Conservation (phyloP, 495 filamentous ascomycete genomes). For the Aspergillus bridgeri region DNA sequence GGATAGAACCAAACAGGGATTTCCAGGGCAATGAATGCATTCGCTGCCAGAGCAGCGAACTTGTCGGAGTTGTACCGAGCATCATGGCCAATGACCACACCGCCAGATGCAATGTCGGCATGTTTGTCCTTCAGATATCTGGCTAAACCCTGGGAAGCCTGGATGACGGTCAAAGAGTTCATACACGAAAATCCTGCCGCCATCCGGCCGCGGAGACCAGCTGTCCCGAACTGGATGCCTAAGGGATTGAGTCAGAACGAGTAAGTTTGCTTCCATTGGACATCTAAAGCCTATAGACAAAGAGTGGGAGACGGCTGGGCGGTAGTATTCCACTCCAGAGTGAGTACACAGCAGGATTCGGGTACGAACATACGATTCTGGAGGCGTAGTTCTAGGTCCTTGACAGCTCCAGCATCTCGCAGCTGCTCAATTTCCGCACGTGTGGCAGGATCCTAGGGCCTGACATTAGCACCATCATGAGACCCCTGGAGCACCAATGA, state of each 20-base stretch:
- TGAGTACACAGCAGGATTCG: neutral
- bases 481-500: neutral
- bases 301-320: neutral
- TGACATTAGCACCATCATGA: constrained; percentile 3
- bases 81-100: constrained; percentile 66
- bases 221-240: constrained; percentile 69
- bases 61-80: constrained; percentile 63
- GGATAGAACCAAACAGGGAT: constrained; percentile 63
- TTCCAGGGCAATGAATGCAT: constrained; percentile 58
- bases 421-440: constrained; percentile 58
- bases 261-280: neutral
- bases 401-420: constrained; percentile 40
- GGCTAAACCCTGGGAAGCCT: constrained; percentile 69
- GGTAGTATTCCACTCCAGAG: neutral
- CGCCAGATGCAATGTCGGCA: constrained; percentile 35
- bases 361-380: constrained; percentile 41
- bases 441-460: constrained; percentile 51
- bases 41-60: constrained; percentile 62
- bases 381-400: constrained; percentile 57
- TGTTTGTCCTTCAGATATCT: constrained; percentile 52
- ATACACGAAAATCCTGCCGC: constrained; percentile 67
- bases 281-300: neutral
- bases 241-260: constrained; percentile 5
- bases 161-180: constrained; percentile 68
- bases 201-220: constrained; percentile 67